Percentiles rank a stretch among this genome's conserved stretches.
Evolutionary conservation across 805 yeast genomes (phyloP).

Genomic region (Lachancea thermotolerans): DNA sequence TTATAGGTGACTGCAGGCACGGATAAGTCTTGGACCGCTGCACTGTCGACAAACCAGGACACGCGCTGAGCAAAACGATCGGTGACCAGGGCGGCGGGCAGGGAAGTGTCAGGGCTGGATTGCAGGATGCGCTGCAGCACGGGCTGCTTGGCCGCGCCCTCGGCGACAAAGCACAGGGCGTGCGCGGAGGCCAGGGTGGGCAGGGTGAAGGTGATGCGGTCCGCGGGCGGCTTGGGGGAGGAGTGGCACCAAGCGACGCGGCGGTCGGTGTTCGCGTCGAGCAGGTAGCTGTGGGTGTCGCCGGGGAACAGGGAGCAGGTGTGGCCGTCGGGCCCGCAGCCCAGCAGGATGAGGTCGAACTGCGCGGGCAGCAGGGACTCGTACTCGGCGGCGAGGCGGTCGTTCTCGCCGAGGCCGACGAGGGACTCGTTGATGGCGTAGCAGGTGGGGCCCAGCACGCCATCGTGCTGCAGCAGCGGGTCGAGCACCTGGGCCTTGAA

Average conservation of each 20-base stretch:
- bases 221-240: conserved; percentile 91
- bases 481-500: conserved; percentile 59
- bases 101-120: conserved; percentile 33
- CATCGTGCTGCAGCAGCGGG: conserved; percentile 35
- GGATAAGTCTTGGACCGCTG: conserved; percentile 42
- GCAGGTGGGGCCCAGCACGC: conserved; percentile 47
- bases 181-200: conserved; percentile 51
- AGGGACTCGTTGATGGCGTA: conserved; percentile 59
- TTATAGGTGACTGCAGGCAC: background rate
- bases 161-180: conserved; percentile 74
- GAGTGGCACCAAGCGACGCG: conserved; percentile 62
- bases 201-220: conserved; percentile 84
- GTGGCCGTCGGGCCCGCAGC: conserved; percentile 96
- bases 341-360: conserved; percentile 66
- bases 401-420: conserved; percentile 44
- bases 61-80: conserved; percentile 47
- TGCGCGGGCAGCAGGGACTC: conserved; percentile 46
- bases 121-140: conserved; percentile 66
- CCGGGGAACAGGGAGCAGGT: conserved; percentile 91
- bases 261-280: conserved; percentile 37
- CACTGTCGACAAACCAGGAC: conserved; percentile 76
- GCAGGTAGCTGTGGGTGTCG: conserved; percentile 47
- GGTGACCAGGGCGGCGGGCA: conserved; percentile 76
- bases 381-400: conserved; percentile 58
- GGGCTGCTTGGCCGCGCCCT: conserved; percentile 77